Conservation (phyloP, 1,139 yeast species). For the Keqinozyma sinolaborantium region DNA sequence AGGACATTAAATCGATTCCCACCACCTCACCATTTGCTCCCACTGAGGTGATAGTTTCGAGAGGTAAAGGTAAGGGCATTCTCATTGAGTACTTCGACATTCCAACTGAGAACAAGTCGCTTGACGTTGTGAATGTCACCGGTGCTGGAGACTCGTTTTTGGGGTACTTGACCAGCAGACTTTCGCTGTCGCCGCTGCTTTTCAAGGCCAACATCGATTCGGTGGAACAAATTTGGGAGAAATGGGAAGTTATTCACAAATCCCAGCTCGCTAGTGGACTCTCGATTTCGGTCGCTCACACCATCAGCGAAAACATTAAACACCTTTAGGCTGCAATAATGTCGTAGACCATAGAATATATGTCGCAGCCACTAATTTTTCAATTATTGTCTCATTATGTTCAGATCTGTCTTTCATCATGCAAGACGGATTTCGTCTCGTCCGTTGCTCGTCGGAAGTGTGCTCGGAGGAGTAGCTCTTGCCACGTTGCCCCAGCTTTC, state of each 20-base stretch:
- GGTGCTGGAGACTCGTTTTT: constrained; percentile 76
- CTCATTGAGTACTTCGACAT: constrained; percentile 61
- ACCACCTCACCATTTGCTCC: constrained; percentile 31
- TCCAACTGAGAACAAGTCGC: constrained; percentile 31
- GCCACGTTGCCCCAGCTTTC: constrained; percentile 3
- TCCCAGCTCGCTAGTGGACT: constrained; percentile 57
- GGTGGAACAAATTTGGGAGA: not conserved
- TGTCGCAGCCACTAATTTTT: too few species aligned
- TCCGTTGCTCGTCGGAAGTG: constrained; percentile 1
- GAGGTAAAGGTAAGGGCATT: constrained; percentile 40
- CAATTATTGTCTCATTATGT: too few species aligned
- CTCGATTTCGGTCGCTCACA: constrained; percentile 30
- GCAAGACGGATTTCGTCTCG: constrained; percentile 1
- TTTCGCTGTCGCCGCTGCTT: constrained; percentile 8
- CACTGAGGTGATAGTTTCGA: constrained; percentile 16
- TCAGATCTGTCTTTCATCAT: not conserved
- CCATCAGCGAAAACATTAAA: constrained; percentile 20
- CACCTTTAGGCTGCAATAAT: constrained; percentile 3
- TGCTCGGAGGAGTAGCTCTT: constrained; percentile 1
- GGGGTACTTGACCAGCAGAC: constrained; percentile 41
- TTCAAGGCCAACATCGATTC: not conserved
- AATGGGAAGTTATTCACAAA: constrained; percentile 33
- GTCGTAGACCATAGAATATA: too few species aligned
- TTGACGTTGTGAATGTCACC: constrained; percentile 49
- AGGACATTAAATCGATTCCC: constrained; percentile 32